Percentiles rank a stretch among this genome's conserved stretches.
Evolutionary conservation across 768 basidiomycete genomes (phyloP).

Genomic region (Kwoniella sp.): DNA sequence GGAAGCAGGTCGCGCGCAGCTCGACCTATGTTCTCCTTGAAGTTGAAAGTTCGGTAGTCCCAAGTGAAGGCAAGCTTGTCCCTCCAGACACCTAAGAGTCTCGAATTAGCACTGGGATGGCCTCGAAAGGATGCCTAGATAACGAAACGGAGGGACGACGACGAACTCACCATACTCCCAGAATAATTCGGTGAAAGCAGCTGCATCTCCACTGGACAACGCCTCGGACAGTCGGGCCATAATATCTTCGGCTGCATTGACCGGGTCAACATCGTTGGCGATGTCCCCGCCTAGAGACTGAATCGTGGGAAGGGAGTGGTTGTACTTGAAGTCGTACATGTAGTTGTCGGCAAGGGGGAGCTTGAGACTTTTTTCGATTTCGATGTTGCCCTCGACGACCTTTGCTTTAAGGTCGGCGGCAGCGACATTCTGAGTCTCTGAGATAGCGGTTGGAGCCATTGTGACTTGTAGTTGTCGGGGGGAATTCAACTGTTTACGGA

Average conservation of each 20-base stretch:
- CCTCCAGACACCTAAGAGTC: slow-evolving; percentile 60
- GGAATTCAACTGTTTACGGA: too few species aligned
- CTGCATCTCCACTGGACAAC: slow-evolving; percentile 9
- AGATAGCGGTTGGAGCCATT: slow-evolving; percentile 1
- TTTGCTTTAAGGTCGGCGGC: slow-evolving; percentile 7
- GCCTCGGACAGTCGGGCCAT: slow-evolving; percentile 9
- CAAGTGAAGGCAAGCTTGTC: slow-evolving; percentile 68
- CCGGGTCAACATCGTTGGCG: slow-evolving; percentile 6
- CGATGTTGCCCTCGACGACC: slow-evolving; percentile 14
- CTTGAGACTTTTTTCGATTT: neutral
- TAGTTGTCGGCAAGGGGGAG: slow-evolving; percentile 4
- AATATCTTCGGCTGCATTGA: slow-evolving; percentile 4
- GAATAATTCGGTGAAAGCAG: slow-evolving; percentile 27
- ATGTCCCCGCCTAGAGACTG: slow-evolving; percentile 13
- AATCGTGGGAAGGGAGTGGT: slow-evolving; percentile 20
- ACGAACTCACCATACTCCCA: slow-evolving; percentile 26
- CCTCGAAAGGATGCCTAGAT: neutral
- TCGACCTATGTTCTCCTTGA: slow-evolving; percentile 55
- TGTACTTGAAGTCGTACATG: slow-evolving; percentile 36
- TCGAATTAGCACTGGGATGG: neutral
- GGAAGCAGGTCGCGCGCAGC: slow-evolving; percentile 58
- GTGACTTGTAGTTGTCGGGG: neutral
- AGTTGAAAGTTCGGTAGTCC: slow-evolving; percentile 66
- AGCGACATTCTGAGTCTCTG: neutral
- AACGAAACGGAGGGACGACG: neutral